Evolutionary conservation across 768 basidiomycete species (phyloP).

Genomic region (Russula sp.): DNA sequence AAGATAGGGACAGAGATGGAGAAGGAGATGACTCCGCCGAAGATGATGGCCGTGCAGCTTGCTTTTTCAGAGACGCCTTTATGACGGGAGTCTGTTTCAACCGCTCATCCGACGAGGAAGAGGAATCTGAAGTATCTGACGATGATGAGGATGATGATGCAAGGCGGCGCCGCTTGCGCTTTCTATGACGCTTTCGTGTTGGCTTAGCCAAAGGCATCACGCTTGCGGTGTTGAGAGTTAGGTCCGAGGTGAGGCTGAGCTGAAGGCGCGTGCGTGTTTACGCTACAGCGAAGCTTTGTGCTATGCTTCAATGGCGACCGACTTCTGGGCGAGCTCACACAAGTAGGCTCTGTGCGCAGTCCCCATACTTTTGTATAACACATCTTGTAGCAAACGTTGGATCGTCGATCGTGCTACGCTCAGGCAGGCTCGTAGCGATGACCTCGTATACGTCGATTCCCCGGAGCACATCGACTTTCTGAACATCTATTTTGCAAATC

Average conservation of each 20-base stretch:
- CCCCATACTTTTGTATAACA: not conserved
- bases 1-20: conserved; percentile 20
- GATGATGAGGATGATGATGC: conserved; percentile 24
- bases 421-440: conserved; percentile 64
- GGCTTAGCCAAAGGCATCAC: conserved; percentile 22
- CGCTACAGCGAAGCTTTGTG: not conserved
- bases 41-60: not conserved
- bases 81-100: not conserved
- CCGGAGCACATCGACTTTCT: conserved; percentile 75
- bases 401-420: conserved; percentile 76
- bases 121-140: conserved; percentile 23
- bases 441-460: conserved; percentile 71
- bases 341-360: conserved; percentile 37
- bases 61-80: conserved; percentile 6
- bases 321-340: conserved; percentile 91
- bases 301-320: conserved; percentile 58
- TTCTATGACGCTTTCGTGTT: conserved; percentile 28
- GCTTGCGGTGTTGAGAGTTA: not conserved
- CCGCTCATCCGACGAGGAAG: conserved; percentile 18
- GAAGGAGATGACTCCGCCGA: conserved; percentile 8
- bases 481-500: conserved; percentile 81
- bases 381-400: conserved; percentile 74
- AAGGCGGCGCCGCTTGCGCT: conserved; percentile 30
- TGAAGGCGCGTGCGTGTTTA: not conserved
- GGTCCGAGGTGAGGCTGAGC: not conserved